A percentile compares a stretch with the other conserved stretches of the same genome.
These are phyloP conservation scores for Talaromyces amestolkiae DNA, from an alignment of 2,329 filamentous ascomycete genomes.

Conservation along the genomic window DNA sequence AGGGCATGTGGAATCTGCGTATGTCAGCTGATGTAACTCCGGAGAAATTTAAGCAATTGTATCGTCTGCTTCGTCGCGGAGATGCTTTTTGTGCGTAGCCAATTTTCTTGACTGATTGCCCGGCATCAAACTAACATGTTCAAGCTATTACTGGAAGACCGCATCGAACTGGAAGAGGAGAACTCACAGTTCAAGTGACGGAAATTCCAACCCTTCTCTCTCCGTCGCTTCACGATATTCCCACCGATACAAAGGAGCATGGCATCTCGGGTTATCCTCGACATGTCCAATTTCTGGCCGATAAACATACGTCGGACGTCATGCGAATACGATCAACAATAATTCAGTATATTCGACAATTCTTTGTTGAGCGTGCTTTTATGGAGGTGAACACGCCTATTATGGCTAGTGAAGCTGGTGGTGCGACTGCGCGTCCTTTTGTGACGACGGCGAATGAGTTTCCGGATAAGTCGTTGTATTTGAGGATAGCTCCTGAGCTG, in stretches of 20 bases:
- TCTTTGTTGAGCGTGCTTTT: constrained; percentile 70
- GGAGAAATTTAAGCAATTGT: constrained; percentile 58
- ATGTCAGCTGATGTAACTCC: constrained; percentile 34
- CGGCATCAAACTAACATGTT: not conserved
- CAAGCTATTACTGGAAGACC: constrained; percentile 68
- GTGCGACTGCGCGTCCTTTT: constrained; percentile 84
- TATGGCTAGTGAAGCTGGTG: constrained; percentile 76
- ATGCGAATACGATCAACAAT: constrained; percentile 73
- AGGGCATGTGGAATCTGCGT: constrained; percentile 71
- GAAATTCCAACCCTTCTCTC: constrained; percentile 69
- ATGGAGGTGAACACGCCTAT: constrained; percentile 90
- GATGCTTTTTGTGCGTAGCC: constrained; percentile 73
- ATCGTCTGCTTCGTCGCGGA: constrained; percentile 69
- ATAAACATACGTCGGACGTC: constrained; percentile 64
- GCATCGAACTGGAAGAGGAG: constrained; percentile 67
- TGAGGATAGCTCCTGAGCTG: constrained; percentile 89
- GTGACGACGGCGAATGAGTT: constrained; percentile 76
- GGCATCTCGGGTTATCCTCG: constrained; percentile 73
- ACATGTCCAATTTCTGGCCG: constrained; percentile 83
- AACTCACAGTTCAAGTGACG: constrained; percentile 70
- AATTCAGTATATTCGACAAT: constrained; percentile 69
- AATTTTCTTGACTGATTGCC: constrained; percentile 1
- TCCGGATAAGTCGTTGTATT: constrained; percentile 65
- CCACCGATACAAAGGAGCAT: constrained; percentile 65
- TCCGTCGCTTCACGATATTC: constrained; percentile 76